Evolutionary conservation across 768 basidiomycete species (phyloP), one percentile per base, ranked within the genome.

Genomic region (Saitozyma podzolica): DNA sequence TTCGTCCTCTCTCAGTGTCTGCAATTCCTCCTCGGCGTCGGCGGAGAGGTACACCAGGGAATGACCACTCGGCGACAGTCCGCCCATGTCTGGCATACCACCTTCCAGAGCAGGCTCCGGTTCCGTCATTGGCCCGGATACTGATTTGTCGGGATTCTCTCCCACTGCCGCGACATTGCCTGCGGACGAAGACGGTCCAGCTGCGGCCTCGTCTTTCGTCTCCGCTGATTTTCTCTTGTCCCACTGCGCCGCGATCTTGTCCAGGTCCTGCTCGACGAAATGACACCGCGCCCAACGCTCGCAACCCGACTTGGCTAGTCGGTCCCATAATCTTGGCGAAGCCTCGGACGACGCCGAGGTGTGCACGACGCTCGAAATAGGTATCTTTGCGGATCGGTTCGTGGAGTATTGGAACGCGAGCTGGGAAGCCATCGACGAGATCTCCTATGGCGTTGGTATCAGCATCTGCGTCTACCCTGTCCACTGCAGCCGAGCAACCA

Each of bases 1-100:
- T 75, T 94, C 89, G 49, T 88, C 87, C 58, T 91, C 87, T 58
- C 83, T 86, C 58, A 99, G 84, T 70, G 90, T 88, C n/a, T 83
- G 81, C 49, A 99, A 81, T 80, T 94, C 91, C 54, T 94, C 86
- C 40, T 87, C 84, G 8, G 94, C 88, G 80, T 99, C 96, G 2
- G 94, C 96, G 8, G 96, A 96, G 56, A 99, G 86, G 79, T 99
- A 99, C 45, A 98, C 84, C 57, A 96, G 82, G 50, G 57, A 43
- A 52, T 54, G 48, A 16, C 52, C 47, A 41, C 17, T 54, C 37
- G 40, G 16, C 41, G 56, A 42, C 13, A 17, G 45, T 47, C 45
- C 13, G n/a, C 13, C 56, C 42, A 19, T n/a, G 47, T 37, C 16
- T 51, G 20, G 50, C n/a, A 14, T 4, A 43, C 3, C 16, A 2